A percentile compares a stretch with the other conserved stretches of the same genome.
Conservation (phyloP, 257 asterid genomes). For the Thymus quinquecostatus region DNA sequence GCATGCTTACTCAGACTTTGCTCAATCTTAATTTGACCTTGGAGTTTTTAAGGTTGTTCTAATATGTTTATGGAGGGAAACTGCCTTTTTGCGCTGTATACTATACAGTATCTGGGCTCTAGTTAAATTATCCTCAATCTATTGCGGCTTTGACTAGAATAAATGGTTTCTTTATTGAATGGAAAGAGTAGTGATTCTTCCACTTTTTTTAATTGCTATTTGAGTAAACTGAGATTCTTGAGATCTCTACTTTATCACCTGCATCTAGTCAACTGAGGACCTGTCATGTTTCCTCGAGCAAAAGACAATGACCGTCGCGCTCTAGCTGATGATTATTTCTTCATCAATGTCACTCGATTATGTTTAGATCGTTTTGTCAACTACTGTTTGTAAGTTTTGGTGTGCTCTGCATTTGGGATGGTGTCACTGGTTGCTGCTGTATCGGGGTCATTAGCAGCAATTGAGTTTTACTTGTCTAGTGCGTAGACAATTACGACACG, state of each 20-base stretch:
- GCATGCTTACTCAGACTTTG: constrained; percentile 1
- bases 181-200: background rate
- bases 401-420: background rate
- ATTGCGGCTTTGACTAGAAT: constrained; percentile 14
- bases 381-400: constrained; percentile 7
- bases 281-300: too few species aligned
- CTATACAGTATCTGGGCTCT: background rate
- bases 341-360: background rate
- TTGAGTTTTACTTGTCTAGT: background rate
- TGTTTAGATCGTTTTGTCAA: background rate
- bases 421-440: background rate
- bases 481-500: too few species aligned
- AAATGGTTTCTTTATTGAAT: background rate
- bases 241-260: background rate
- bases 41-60: background rate
- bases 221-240: background rate
- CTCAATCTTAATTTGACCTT: background rate
- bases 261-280: background rate
- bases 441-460: background rate
- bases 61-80: background rate
- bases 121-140: background rate
- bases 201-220: constrained; percentile 8
- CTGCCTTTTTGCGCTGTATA: constrained; percentile 15
- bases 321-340: background rate
- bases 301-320: background rate